phyloP scores from a whole-genome alignment of 2,329 filamentous ascomycete species.

The Magnaporthiopsis rhizophila region DNA sequence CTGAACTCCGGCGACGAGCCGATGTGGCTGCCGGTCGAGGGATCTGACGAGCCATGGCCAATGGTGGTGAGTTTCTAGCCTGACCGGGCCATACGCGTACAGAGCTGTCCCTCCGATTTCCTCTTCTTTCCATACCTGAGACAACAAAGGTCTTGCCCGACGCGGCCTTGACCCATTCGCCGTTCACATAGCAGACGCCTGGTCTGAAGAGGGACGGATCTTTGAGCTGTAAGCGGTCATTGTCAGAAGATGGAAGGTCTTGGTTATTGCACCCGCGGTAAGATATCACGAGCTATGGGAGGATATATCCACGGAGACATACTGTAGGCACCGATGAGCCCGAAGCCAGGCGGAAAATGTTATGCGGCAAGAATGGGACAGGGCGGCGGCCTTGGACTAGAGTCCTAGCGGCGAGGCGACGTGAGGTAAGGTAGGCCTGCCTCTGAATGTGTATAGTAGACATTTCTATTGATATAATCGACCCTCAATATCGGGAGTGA shows the following conservation, averaged over 20 bases:
- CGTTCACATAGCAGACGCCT: constrained; percentile 78
- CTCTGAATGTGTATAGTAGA: constrained; percentile 4
- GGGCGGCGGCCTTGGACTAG: background rate
- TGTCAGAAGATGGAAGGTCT: background rate
- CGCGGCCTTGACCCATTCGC: constrained; percentile 78
- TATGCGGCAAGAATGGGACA: constrained; percentile 2
- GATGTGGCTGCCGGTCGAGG: constrained; percentile 72
- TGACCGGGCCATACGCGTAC: no score
- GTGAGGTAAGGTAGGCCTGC: background rate
- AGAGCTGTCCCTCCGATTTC: background rate
- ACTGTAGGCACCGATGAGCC: constrained; percentile 40
- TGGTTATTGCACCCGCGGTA: background rate
- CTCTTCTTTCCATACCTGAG: constrained; percentile 39
- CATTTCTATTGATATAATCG: background rate
- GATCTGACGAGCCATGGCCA: constrained; percentile 46
- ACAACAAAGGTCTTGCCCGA: constrained; percentile 92
- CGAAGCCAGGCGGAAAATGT: constrained; percentile 27
- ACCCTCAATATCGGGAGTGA: background rate
- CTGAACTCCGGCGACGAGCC: constrained; percentile 82
- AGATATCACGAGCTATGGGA: no score
- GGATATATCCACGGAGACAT: background rate
- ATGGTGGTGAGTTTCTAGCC: background rate
- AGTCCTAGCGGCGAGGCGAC: constrained; percentile 2
- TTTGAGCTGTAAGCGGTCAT: constrained; percentile 51
- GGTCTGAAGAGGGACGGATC: constrained; percentile 78